Conservation (phyloP, 1,284 basidiomycete species). For the Sporisorium sorghi region DNA sequence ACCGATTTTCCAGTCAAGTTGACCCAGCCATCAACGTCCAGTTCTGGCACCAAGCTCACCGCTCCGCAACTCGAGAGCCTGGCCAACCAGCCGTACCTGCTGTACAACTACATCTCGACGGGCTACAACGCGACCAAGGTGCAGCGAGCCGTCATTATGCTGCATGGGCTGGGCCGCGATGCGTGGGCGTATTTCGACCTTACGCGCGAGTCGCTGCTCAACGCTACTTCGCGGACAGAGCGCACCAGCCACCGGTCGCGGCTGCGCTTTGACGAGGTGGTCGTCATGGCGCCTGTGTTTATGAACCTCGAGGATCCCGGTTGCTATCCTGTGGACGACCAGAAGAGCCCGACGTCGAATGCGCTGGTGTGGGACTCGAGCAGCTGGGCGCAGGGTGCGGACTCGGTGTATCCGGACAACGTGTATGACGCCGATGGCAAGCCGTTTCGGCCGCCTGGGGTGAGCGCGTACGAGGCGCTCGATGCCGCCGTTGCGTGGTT, state of each 20-base stretch:
- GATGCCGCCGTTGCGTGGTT: conserved; percentile 44
- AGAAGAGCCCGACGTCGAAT: conserved; percentile 28
- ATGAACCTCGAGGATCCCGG: conserved; percentile 50
- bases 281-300: conserved; percentile 57
- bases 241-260: conserved; percentile 15
- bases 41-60: conserved; percentile 7
- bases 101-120: conserved; percentile 51
- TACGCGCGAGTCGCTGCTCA: conserved; percentile 42
- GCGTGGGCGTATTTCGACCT: conserved; percentile 55
- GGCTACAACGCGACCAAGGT: conserved; percentile 39
- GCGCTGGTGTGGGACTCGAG: conserved; percentile 40
- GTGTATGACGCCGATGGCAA: conserved; percentile 22
- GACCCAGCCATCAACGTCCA: conserved; percentile 21
- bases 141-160: conserved; percentile 49
- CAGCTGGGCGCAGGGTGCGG: conserved; percentile 51
- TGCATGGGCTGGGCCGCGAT: conserved; percentile 55
- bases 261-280: conserved; percentile 42
- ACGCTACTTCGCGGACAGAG: conserved; percentile 46
- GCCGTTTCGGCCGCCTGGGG: conserved; percentile 21
- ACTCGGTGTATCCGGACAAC: conserved; percentile 36
- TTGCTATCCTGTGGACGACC: conserved; percentile 36
- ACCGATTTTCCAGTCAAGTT: conserved; percentile 41
- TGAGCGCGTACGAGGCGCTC: conserved; percentile 52
- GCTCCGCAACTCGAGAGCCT: conserved; percentile 21
- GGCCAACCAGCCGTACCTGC: conserved; percentile 28